These are phyloP conservation scores for Ustilago esculenta DNA, from an alignment of 1,284 basidiomycete species.

Conservation along the genomic window DNA sequence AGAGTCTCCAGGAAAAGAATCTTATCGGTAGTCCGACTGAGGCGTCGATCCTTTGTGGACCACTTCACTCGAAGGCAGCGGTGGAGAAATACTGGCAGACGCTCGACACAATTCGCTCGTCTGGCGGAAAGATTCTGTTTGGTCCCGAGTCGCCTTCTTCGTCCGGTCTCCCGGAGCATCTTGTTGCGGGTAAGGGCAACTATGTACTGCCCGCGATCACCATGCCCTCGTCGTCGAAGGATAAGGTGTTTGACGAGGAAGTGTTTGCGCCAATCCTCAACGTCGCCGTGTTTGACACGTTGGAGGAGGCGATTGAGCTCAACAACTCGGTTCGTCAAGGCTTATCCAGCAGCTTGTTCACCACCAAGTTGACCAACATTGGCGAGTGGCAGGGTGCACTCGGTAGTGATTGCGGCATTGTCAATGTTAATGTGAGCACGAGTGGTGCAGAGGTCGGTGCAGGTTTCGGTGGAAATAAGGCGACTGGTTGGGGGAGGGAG, in stretches of 20 bases:
- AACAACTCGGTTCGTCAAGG: slow-evolving; percentile 93
- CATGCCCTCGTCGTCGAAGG: slow-evolving; percentile 73
- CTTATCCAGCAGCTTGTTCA: slow-evolving; percentile 89
- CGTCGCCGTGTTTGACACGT: slow-evolving; percentile 85
- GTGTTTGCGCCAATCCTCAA: slow-evolving; percentile 87
- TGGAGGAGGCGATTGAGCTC: slow-evolving; percentile 89
- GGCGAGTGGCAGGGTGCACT: slow-evolving; percentile 51
- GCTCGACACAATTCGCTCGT: slow-evolving; percentile 74
- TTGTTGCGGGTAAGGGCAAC: slow-evolving; percentile 72
- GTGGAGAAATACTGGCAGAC: slow-evolving; percentile 76
- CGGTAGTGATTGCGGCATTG: slow-evolving; percentile 56
- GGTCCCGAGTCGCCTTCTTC: slow-evolving; percentile 74
- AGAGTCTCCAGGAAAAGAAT: slow-evolving; percentile 69
- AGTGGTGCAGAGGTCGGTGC: slow-evolving; percentile 92
- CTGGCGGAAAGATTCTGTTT: slow-evolving; percentile 79
- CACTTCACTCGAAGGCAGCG: slow-evolving; percentile 79
- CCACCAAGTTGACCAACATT: slow-evolving; percentile 66
- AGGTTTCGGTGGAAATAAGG: slow-evolving; percentile 93
- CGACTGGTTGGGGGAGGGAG: slow-evolving; percentile 84
- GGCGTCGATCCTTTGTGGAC: slow-evolving; percentile 80
- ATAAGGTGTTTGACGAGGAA: slow-evolving; percentile 80
- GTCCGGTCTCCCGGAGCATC: slow-evolving; percentile 49
- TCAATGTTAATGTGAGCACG: slow-evolving; percentile 75
- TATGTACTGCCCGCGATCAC: slow-evolving; percentile 90
- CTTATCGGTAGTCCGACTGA: slow-evolving; percentile 84